Evolutionary conservation across 192 early-diverging fungal species (phyloP), one percentile per base, ranked within the genome.

Genomic region (Coemansia sp.): DNA sequence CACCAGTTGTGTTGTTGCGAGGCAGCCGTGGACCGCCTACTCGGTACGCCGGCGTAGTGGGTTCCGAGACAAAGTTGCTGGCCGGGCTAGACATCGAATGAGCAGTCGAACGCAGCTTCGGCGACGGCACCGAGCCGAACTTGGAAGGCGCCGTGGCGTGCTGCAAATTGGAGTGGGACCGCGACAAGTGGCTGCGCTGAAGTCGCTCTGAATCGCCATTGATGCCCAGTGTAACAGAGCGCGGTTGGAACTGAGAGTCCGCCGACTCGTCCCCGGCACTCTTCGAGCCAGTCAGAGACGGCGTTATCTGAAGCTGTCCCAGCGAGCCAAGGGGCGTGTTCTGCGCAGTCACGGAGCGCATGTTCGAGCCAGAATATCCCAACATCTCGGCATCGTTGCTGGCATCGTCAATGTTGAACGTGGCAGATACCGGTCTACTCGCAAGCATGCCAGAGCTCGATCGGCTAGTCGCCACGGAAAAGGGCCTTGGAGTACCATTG

Each of bases 81-180:
- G 64, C 26, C 20, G 63, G 62, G 2, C 64, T 59, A 8, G 72
- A 53, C 9, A 66, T 14, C 38, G 70, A 64, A 25, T 70, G 62
- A 3, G 67, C 50, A 6, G 60, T 23, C 10, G 74, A 43, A n/a
- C 67, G 70, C 16, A 50, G 31, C 9, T 68, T 42, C 1, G 71
- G 72, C 5, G 77, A 76, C 8, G 74, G 68, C 8, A 35, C 43
- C 20, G 50, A 48, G 43, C 64, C 37, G 28, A 36, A n/a, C 21
- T 63, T 60, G 18, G 34, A 38, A 8, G 48, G 31, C 11, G 33
- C 21, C n/a, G 33, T 37, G 5, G 45, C 73, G 13, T 75, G 62
- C 57, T 82, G 79, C 26, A 82, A 62, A 55, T 82, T 76, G 11
- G 79, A 69, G 55, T 82, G 79, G 8, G 77, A 79, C 31, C 64